Conservation (phyloP, 2,329 filamentous ascomycete genomes). For the Tolypocladium guangdongense region DNA sequence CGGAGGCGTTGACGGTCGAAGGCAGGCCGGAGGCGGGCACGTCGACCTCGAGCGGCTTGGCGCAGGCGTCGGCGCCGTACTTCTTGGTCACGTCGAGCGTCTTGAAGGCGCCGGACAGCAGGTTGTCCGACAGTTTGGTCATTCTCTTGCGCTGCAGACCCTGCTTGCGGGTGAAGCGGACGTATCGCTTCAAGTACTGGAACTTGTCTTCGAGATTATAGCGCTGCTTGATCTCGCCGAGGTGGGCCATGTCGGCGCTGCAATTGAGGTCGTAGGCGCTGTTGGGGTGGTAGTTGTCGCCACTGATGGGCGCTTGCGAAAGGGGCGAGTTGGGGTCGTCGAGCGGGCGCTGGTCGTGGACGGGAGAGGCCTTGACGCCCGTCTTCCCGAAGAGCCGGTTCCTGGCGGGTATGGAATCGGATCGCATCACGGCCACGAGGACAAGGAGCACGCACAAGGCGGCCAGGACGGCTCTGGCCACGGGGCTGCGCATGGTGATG, state of each 20-base stretch:
- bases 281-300: constrained; percentile 6
- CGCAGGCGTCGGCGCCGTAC: constrained; percentile 27
- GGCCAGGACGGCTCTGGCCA: constrained; percentile 32
- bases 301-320: constrained; percentile 5
- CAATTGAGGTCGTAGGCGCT: constrained; percentile 33
- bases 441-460: constrained; percentile 31
- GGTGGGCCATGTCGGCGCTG: constrained; percentile 33
- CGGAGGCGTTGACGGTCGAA: constrained; percentile 38
- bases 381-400: constrained; percentile 27
- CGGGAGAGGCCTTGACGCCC: constrained; percentile 14
- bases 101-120: constrained; percentile 37
- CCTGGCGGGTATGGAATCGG: constrained; percentile 29
- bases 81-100: constrained; percentile 34
- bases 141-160: constrained; percentile 38
- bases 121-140: constrained; percentile 36
- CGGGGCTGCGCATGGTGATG: constrained; percentile 38
- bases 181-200: constrained; percentile 45
- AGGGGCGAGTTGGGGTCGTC: constrained; percentile 11
- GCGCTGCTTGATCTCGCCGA: constrained; percentile 32
- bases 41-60: constrained; percentile 37
- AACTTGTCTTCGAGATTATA: constrained; percentile 38
- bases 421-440: constrained; percentile 28
- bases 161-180: constrained; percentile 36
- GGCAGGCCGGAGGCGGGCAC: constrained; percentile 41
- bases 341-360: constrained; percentile 19